A percentile compares a stretch with the other conserved stretches of the same genome.
phyloP scores from a whole-genome alignment of 352 stramenopile species.

The Peronosclerospora sorghi region DNA sequence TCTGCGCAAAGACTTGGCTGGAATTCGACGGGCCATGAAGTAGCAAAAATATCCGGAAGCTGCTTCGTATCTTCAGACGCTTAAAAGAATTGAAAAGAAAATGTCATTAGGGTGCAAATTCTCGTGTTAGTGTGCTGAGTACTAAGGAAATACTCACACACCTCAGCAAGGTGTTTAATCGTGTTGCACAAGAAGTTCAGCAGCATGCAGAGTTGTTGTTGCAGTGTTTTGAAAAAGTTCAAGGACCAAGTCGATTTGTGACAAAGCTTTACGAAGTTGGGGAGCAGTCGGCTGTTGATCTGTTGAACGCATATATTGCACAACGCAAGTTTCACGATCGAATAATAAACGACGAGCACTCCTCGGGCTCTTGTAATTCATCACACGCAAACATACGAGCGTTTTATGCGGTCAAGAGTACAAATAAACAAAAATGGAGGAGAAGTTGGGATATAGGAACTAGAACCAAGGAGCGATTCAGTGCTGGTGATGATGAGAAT shows the following conservation, averaged over 20 bases:
- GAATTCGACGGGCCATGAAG: conserved; percentile 66
- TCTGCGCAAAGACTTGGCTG: conserved; percentile 66
- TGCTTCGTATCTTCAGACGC: conserved; percentile 56
- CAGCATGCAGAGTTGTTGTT: conserved; percentile 43
- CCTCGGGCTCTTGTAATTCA: conserved; percentile 59
- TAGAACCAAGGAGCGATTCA: background rate
- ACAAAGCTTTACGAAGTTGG: conserved; percentile 43
- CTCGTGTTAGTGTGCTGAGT: conserved; percentile 38
- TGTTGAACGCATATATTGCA: conserved; percentile 58
- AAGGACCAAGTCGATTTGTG: conserved; percentile 41
- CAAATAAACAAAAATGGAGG: conserved; percentile 3
- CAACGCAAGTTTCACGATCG: conserved; percentile 62
- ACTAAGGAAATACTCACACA: conserved; percentile 68
- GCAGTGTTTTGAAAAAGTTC: conserved; percentile 43
- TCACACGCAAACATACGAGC: conserved; percentile 83
- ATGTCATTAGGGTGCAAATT: conserved; percentile 33
- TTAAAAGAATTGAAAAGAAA: conserved; percentile 64
- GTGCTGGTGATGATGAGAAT: conserved; percentile 1
- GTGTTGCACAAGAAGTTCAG: conserved; percentile 51
- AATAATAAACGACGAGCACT: conserved; percentile 27
- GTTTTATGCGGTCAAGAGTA: conserved; percentile 73
- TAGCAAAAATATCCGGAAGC: conserved; percentile 60
- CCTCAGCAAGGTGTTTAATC: conserved; percentile 66
- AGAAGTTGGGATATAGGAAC: background rate
- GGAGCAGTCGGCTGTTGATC: conserved; percentile 42